phyloP scores from a whole-genome alignment of 106 monocot species.

The Phalaenopsis equestris region DNA sequence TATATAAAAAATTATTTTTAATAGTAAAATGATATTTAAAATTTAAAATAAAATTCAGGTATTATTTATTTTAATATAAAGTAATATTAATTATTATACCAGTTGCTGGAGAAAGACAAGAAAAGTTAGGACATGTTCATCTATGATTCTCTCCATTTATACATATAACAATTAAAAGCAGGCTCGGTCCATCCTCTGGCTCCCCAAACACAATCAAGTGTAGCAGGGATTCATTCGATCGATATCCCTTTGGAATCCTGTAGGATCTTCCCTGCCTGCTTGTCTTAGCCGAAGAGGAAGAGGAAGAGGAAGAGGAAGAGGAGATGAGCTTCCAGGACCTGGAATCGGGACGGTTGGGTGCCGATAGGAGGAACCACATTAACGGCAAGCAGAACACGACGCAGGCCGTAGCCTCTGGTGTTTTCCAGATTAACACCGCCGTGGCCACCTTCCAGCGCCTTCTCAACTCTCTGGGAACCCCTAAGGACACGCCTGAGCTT shows the following conservation, averaged over 20 bases:
- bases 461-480: constrained; percentile 78
- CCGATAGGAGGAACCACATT: constrained; percentile 15
- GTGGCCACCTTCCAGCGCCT: constrained; percentile 66
- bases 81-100: too few relatives aligned
- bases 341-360: constrained; percentile 40
- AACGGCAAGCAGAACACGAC: constrained; percentile 40
- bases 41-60: too few relatives aligned
- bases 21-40: too few relatives aligned
- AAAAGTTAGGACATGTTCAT: too few relatives aligned
- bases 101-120: too few relatives aligned
- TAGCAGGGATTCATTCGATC: background rate
- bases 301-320: background rate
- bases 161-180: too few relatives aligned
- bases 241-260: background rate
- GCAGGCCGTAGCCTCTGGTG: constrained; percentile 56
- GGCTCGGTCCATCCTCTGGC: too few relatives aligned
- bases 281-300: background rate
- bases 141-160: too few relatives aligned
- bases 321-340: constrained; percentile 85
- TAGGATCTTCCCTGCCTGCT: background rate
- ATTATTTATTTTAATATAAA: too few relatives aligned
- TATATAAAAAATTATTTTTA: too few relatives aligned
- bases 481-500: constrained; percentile 79
- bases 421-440: constrained; percentile 81
- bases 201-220: too few relatives aligned